Percentiles rank a stretch among this genome's conserved stretches.
Evolutionary conservation across 352 stramenopile genomes (phyloP).

Genomic region (Pelagophyceae sp.): DNA sequence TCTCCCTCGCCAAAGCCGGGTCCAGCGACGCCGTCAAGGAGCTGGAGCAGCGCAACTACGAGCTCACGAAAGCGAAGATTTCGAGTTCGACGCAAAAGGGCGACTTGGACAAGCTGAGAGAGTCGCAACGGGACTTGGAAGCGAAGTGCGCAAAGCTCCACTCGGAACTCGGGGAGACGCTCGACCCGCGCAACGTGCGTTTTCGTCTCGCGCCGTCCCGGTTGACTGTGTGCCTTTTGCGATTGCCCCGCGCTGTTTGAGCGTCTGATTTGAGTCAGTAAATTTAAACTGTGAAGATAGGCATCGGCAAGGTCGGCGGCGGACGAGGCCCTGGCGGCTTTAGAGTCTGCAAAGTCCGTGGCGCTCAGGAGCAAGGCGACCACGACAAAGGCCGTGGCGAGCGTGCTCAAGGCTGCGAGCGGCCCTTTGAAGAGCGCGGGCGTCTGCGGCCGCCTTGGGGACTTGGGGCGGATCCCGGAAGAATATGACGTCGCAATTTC

Average conservation of each 20-base stretch:
- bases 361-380: conserved; percentile 51
- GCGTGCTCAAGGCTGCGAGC: conserved; percentile 77
- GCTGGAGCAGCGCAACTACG: too few relatives aligned
- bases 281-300: too few relatives aligned
- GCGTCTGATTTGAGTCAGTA: too few relatives aligned
- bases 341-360: conserved; percentile 62
- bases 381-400: conserved; percentile 66
- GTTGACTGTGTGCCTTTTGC: too few relatives aligned
- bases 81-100: too few relatives aligned
- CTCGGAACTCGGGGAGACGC: conserved; percentile 37
- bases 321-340: conserved; percentile 34
- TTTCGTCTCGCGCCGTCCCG: too few relatives aligned
- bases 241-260: too few relatives aligned
- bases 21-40: conserved; percentile 42
- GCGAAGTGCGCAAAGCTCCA: conserved; percentile 52
- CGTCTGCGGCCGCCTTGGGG: conserved; percentile 87
- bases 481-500: conserved; percentile 96
- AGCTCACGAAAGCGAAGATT: too few relatives aligned
- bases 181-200: too few relatives aligned
- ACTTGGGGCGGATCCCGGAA: conserved; percentile 86
- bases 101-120: too few relatives aligned
- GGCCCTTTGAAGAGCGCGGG: conserved; percentile 79
- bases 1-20: conserved; percentile 54
- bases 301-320: conserved; percentile 36
- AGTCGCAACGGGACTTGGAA: too few relatives aligned